Percentiles rank a stretch among this genome's conserved stretches.
phyloP scores from a whole-genome alignment of 2,329 filamentous ascomycete species.

The Chalara sp. region DNA sequence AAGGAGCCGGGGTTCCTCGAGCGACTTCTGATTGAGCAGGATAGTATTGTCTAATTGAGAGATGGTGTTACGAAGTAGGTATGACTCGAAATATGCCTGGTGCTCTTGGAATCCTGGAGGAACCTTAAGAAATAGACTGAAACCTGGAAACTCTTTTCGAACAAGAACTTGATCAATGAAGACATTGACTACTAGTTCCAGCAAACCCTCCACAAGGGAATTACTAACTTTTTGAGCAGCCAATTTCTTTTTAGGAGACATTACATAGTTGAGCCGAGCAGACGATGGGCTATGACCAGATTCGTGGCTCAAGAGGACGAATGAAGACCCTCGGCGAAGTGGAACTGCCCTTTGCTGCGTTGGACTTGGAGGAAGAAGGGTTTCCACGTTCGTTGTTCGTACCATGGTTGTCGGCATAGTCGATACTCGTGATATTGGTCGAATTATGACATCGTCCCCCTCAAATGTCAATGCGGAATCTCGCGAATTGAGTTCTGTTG shows the following conservation, averaged over 20 bases:
- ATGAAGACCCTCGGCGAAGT: constrained; percentile 78
- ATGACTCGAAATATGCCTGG: constrained; percentile 92
- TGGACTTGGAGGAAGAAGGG: constrained; percentile 38
- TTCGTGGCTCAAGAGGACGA: constrained; percentile 73
- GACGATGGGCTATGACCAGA: constrained; percentile 49
- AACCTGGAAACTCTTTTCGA: constrained; percentile 85
- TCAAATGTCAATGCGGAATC: constrained; percentile 79
- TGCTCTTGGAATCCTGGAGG: constrained; percentile 92
- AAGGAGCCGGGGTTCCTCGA: constrained; percentile 76
- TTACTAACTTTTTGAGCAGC: constrained; percentile 51
- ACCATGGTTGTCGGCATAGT: constrained; percentile 63
- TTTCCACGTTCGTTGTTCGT: constrained; percentile 58
- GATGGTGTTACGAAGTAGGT: constrained; percentile 70
- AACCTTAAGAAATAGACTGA: constrained; percentile 78
- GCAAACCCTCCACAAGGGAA: constrained; percentile 65
- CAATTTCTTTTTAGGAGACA: constrained; percentile 51
- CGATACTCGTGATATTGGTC: constrained; percentile 43
- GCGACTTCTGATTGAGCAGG: constrained; percentile 61
- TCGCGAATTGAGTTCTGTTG: constrained; percentile 79
- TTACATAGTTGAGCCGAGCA: constrained; percentile 55
- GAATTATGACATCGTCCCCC: constrained; percentile 76
- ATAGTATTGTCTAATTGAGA: constrained; percentile 64
- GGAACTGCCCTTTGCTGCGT: constrained; percentile 46
- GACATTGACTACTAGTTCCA: constrained; percentile 71
- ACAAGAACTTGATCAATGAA: constrained; percentile 81